Evolutionary conservation across 2,329 filamentous ascomycete genomes (phyloP), one percentile per base, ranked within the genome.

Genomic region (Penicillium sp.): DNA sequence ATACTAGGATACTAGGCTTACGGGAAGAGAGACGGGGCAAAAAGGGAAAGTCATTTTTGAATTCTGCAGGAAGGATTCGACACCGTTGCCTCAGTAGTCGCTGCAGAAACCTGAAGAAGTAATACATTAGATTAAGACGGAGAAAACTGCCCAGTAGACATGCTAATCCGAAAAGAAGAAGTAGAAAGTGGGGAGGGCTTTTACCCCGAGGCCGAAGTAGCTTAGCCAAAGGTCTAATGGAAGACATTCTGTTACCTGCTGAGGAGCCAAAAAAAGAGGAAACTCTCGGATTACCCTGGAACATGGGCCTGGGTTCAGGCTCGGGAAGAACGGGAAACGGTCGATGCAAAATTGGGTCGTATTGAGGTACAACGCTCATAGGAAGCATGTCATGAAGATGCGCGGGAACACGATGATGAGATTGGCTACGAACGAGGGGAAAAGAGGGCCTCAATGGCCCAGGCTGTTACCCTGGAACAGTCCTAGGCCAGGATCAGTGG

Each of bases 81-180:
- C 29, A 46, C 43, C 39, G 55, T 42, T 49, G 48, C 51, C 49
- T 55, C 50, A 40, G 45, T 29, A 50, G 48, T 42, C 46, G 45
- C 53, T 58, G 55, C 59, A 53, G 52, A 56, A 49, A 52, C 52
- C 52, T 56, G 55, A 58, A 55, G 5, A 46, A 46, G 48, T 39
- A 53, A 54, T n/a, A n/a, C n/a, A n/a, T n/a, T n/a, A n/a, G n/a
- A n/a, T n/a, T n/a, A 53, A 31, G 18, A 50, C 19, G 47, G 28
- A 28, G 49, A 21, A 43, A 3, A 18, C 39, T n/a, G n/a, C n/a
- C n/a, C n/a, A n/a, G n/a, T n/a, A n/a, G n/a, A n/a, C n/a, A n/a
- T n/a, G n/a, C n/a, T n/a, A n/a, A n/a, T n/a, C n/a, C n/a, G n/a
- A n/a, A n/a, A n/a, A n/a, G n/a, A n/a, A n/a, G n/a, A n/a, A n/a